Evolutionary conservation across 768 basidiomycete genomes (phyloP).

Genomic region (Trametes meyenii): DNA sequence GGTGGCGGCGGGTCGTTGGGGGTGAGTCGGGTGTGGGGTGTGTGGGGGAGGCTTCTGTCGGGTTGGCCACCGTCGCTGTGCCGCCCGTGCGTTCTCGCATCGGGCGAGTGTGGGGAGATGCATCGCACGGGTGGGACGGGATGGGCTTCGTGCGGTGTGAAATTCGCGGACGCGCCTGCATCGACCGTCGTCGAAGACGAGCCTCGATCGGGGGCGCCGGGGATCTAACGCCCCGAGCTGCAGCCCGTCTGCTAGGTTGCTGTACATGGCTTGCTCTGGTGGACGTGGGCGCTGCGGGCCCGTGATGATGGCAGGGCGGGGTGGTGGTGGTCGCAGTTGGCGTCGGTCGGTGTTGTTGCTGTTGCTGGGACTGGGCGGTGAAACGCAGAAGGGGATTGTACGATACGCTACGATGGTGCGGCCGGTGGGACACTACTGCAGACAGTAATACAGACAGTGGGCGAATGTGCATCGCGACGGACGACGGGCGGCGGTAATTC

Average conservation of each 20-base stretch:
- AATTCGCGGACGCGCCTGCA: constrained; percentile 12
- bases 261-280: background rate
- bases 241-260: background rate
- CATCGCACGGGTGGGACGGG: constrained; percentile 13
- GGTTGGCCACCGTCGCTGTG: background rate
- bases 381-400: constrained; percentile 8
- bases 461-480: background rate
- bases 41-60: background rate
- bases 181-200: constrained; percentile 3
- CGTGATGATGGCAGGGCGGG: background rate
- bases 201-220: constrained; percentile 25
- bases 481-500: too few relatives aligned
- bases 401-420: background rate
- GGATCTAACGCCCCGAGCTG: constrained; percentile 12
- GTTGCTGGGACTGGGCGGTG: too few relatives aligned
- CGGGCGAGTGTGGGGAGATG: constrained; percentile 10
- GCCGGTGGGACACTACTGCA: background rate
- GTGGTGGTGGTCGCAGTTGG: background rate
- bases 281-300: background rate
- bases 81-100: constrained; percentile 1
- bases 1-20: background rate
- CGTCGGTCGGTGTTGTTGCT: background rate
- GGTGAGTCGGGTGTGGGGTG: background rate
- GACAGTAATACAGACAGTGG: background rate
- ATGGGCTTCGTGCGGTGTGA: constrained; percentile 16